phyloP scores from a whole-genome alignment of 352 stramenopile species.

The Thalassiosira sp. region DNA sequence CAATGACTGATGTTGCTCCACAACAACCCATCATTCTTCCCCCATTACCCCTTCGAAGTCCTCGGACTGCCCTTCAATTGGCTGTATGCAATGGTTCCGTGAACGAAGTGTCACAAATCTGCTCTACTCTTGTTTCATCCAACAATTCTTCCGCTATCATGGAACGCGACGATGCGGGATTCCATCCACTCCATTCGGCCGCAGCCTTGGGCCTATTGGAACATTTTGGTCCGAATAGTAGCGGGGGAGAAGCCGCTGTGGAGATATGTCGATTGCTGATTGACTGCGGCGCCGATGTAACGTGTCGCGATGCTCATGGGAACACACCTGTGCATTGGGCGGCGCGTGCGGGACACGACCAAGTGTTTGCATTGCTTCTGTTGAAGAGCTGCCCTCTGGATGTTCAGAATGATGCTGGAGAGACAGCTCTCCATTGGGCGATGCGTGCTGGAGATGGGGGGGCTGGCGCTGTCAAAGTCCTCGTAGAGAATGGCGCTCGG shows the following conservation, averaged over 20 bases:
- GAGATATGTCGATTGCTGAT: conserved; percentile 69
- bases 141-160: conserved; percentile 25
- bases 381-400: conserved; percentile 73
- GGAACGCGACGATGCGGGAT: conserved; percentile 62
- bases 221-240: conserved; percentile 37
- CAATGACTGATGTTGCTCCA: neutral
- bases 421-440: conserved; percentile 85
- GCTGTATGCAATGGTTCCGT: conserved; percentile 40
- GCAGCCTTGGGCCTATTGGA: conserved; percentile 62
- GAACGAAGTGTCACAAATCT: conserved; percentile 33
- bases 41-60: conserved; percentile 35
- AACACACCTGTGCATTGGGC: conserved; percentile 86
- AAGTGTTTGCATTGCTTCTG: conserved; percentile 76
- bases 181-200: conserved; percentile 71
- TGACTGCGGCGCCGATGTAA: conserved; percentile 56
- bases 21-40: neutral
- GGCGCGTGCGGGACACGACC: conserved; percentile 73
- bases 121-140: conserved; percentile 11
- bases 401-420: conserved; percentile 74
- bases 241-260: conserved; percentile 28
- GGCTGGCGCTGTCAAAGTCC: conserved; percentile 47
- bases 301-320: conserved; percentile 62
- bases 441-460: conserved; percentile 66
- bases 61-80: conserved; percentile 40
- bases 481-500: conserved; percentile 72